A percentile compares a stretch with the other conserved stretches of the same genome.
Conservation (phyloP, 805 yeast species). For the Yarrowia sp. region DNA sequence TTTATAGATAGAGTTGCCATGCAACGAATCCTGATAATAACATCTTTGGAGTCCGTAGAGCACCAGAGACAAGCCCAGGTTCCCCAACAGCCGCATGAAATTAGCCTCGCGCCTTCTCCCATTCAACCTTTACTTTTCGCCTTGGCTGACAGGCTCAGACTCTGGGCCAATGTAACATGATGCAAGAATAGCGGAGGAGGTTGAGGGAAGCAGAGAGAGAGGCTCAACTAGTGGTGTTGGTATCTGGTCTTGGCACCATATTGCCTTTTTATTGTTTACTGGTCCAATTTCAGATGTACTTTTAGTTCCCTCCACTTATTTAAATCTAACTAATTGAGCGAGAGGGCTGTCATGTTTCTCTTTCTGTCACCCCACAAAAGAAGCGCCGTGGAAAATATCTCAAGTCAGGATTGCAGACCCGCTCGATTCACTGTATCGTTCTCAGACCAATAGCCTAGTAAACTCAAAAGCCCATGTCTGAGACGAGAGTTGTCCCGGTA, state of each 20-base stretch:
- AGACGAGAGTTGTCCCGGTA: neutral
- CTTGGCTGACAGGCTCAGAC: neutral
- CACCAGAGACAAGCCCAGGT: neutral
- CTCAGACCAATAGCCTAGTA: neutral
- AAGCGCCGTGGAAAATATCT: neutral
- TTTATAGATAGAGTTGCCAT: neutral
- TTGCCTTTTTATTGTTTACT: neutral
- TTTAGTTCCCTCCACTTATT: neutral
- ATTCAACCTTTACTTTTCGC: neutral
- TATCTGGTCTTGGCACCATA: slow-evolving; percentile 1
- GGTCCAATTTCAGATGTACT: neutral
- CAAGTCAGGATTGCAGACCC: neutral
- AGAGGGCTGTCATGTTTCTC: neutral
- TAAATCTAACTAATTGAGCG: neutral
- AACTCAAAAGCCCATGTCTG: neutral
- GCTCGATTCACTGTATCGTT: neutral
- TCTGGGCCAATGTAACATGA: slow-evolving; percentile 5
- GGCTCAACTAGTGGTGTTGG: neutral
- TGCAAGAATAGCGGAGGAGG: neutral
- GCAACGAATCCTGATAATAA: neutral
- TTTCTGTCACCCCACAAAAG: neutral
- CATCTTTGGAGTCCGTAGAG: neutral
- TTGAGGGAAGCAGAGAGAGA: neutral
- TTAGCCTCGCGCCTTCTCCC: slow-evolving; percentile 2
- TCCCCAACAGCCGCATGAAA: neutral